These are phyloP conservation scores for Raffaelea arxii DNA, from an alignment of 2,329 filamentous ascomycete species.

Conservation along the genomic window DNA sequence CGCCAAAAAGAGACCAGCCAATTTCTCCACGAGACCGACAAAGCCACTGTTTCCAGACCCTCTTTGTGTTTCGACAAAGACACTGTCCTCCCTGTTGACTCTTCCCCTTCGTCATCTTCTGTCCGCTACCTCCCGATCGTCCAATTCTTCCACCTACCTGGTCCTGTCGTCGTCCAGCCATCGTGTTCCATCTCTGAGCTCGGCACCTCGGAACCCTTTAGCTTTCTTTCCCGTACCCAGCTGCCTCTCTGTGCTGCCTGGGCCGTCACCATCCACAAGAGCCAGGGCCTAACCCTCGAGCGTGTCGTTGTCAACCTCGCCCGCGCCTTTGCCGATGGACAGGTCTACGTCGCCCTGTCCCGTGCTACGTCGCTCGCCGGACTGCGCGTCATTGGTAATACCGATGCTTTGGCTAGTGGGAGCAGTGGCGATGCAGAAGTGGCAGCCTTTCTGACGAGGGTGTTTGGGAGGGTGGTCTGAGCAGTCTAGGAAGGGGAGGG, in stretches of 20 bases:
- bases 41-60: too few relatives aligned
- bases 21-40: too few relatives aligned
- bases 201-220: conserved; percentile 34
- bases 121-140: too few relatives aligned
- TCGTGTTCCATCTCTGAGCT: conserved; percentile 38
- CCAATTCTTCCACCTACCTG: conserved; percentile 36
- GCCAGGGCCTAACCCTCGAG: conserved; percentile 53
- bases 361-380: conserved; percentile 42
- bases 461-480: too few relatives aligned
- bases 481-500: too few relatives aligned
- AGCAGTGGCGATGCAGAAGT: conserved; percentile 24
- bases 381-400: conserved; percentile 28
- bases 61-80: too few relatives aligned
- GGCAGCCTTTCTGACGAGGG: conserved; percentile 16
- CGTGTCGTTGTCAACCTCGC: conserved; percentile 44
- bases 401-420: conserved; percentile 17
- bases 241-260: conserved; percentile 50
- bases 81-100: too few relatives aligned
- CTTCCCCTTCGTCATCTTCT: too few relatives aligned
- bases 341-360: conserved; percentile 54
- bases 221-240: conserved; percentile 45
- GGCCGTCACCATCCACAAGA: conserved; percentile 56
- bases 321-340: conserved; percentile 43
- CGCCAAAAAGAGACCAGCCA: too few relatives aligned
- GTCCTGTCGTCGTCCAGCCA: conserved; percentile 34